phyloP scores from a whole-genome alignment of 78 protist genomes.

The Pigoraptor vietnamica region DNA sequence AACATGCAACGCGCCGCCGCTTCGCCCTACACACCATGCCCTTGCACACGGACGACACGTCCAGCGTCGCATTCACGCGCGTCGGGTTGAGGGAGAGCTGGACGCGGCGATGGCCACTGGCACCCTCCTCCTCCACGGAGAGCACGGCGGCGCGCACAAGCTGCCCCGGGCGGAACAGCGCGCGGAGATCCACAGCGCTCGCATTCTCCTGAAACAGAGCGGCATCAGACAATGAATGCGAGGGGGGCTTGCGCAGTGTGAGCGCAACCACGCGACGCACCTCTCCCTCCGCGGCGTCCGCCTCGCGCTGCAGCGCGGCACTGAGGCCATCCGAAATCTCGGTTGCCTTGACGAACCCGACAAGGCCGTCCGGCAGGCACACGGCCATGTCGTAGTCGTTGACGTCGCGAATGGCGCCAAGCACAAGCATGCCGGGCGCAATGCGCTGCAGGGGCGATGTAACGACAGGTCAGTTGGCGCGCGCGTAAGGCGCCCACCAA shows the following conservation, averaged over 20 bases:
- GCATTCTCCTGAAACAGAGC: neutral
- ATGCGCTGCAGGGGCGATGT: neutral
- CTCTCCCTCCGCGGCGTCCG: neutral
- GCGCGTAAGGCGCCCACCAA: too few relatives aligned
- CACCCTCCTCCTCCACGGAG: neutral
- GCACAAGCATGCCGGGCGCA: slow-evolving; percentile 8
- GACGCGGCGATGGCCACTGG: neutral
- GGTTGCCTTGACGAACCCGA: slow-evolving; percentile 3
- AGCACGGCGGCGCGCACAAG: neutral
- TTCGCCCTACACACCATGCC: neutral
- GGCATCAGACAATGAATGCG: too few relatives aligned
- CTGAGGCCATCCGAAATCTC: neutral
- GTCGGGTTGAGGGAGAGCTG: neutral
- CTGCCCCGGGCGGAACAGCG: neutral
- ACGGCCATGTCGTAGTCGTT: neutral
- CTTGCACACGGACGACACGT: neutral
- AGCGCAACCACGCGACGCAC: too few relatives aligned
- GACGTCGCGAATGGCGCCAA: slow-evolving; percentile 19
- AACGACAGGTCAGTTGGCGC: neutral
- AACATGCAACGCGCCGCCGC: neutral
- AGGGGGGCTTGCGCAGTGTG: too few relatives aligned
- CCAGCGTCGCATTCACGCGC: neutral
- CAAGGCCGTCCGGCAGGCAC: slow-evolving; percentile 19
- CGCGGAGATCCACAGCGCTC: neutral
- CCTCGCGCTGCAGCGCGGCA: neutral